Percentiles rank a stretch among this genome's conserved stretches.
phyloP scores from a whole-genome alignment of 768 basidiomycete species.

The Trametes elegans region DNA sequence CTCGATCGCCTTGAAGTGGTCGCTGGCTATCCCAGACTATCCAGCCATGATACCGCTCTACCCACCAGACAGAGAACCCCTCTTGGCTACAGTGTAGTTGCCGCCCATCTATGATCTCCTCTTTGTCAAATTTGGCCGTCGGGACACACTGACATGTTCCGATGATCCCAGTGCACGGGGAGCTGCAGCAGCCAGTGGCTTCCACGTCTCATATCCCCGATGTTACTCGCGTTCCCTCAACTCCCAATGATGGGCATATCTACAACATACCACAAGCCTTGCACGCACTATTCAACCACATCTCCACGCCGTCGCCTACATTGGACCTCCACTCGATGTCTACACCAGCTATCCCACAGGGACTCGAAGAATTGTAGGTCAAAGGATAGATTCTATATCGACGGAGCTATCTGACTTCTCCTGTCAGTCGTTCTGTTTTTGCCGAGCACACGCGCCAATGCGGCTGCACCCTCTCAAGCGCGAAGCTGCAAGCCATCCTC shows the following conservation, averaged over 20 bases:
- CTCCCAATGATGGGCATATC: not conserved
- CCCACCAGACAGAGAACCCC: too few species aligned
- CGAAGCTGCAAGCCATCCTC: constrained; percentile 25
- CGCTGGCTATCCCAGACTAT: too few species aligned
- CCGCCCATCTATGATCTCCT: too few species aligned
- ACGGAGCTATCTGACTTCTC: not conserved
- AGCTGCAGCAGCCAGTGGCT: constrained; percentile 3
- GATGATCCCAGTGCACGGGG: too few species aligned
- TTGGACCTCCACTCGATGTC: constrained; percentile 9
- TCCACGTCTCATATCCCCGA: constrained; percentile 1
- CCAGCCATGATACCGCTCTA: too few species aligned
- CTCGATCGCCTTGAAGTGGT: too few species aligned
- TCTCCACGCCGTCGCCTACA: constrained; percentile 7
- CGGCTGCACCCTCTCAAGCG: constrained; percentile 19
- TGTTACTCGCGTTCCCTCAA: not conserved
- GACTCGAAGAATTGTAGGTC: constrained; percentile 20
- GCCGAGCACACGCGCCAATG: constrained; percentile 23
- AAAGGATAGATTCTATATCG: not conserved
- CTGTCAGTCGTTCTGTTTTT: constrained; percentile 22
- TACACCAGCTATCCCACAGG: constrained; percentile 6
- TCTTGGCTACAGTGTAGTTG: too few species aligned
- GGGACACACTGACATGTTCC: too few species aligned
- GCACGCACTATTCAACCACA: constrained; percentile 7
- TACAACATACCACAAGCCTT: constrained; percentile 12
- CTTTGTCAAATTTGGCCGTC: too few species aligned